A percentile compares a stretch with the other conserved stretches of the same genome.
Conservation (phyloP, 2,329 filamentous ascomycete species). For the Ascocoryne sarcoides region DNA sequence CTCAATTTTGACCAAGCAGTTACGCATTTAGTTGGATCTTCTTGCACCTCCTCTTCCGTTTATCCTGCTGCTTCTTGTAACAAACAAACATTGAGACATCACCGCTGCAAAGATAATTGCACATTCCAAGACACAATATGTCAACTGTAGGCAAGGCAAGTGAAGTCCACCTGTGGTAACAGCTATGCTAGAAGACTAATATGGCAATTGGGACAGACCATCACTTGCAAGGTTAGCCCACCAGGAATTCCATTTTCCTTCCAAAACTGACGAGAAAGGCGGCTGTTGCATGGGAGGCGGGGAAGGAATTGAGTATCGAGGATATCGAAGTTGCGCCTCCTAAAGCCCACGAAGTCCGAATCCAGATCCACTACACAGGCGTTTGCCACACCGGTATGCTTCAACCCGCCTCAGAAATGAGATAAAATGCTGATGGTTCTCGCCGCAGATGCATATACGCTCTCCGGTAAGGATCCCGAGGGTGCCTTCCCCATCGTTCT, state of each 20-base stretch:
- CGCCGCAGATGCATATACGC: constrained; percentile 73
- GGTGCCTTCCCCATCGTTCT: constrained; percentile 85
- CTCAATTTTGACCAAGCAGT: too few relatives aligned
- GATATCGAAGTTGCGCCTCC: constrained; percentile 88
- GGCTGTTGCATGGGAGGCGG: constrained; percentile 94
- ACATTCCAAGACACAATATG: too few relatives aligned
- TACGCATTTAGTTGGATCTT: too few relatives aligned
- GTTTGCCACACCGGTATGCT: constrained; percentile 89
- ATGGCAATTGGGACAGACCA: constrained; percentile 18
- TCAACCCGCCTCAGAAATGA: too few relatives aligned
- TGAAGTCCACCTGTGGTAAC: background rate
- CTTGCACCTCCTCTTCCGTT: too few relatives aligned
- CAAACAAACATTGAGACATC: too few relatives aligned
- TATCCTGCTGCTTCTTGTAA: too few relatives aligned
- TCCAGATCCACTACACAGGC: constrained; percentile 94
- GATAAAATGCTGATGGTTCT: too few relatives aligned
- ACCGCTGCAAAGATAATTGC: too few relatives aligned
- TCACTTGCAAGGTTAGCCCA: constrained; percentile 28
- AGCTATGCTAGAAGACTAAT: constrained; percentile 7
- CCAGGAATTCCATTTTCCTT: background rate
- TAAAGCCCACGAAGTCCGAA: constrained; percentile 87
- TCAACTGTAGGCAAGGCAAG: constrained; percentile 8
- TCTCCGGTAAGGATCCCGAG: constrained; percentile 95
- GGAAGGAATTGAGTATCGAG: constrained; percentile 80
- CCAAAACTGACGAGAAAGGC: constrained; percentile 42